Evolutionary conservation across 306 rosid genomes (phyloP), one percentile per base, ranked within the genome.

Genomic region (Canavalia gladiata): DNA sequence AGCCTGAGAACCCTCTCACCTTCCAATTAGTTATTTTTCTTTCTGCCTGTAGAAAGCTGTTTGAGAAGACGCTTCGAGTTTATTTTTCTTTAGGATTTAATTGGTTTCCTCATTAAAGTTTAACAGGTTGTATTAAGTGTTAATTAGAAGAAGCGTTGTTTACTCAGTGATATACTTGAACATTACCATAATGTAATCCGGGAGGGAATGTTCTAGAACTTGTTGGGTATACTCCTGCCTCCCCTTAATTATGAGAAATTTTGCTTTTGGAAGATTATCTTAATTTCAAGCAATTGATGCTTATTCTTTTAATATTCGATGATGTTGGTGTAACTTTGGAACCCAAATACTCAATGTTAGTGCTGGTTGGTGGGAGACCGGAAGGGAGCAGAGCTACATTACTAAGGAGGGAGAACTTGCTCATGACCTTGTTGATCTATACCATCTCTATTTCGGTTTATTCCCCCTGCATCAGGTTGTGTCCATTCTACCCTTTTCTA

Each of bases 21-120:
- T 43, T 71, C 76, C 70, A 66, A 37, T 64, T 60, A 8, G 41
- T 31, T 4, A 42, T 46, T 25, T 37, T 75, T 51, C 74, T 72
- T 84, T 79, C 74, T 8, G 4, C 39, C 65, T 75, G 86, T 86
- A 86, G 76, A 84, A 80, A 80, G 86, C 77, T 68, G 82, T 83
- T 62, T 43, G 41, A 82, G 75, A 83, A 67, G 41, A 77, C 64
- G 77, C 73, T 68, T 86, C 66, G 37, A 78, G 25, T 76, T 77
- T 49, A 69, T 80, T 65, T 59, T 79, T 58, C 18, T 55, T 30
- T 28, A 71, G 78, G 50, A 70, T 75, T 60, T 63, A 41, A 74
- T 43, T 78, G 71, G 68, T 54, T 78, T 62, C 31, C 49, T 41
- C 4, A 65, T 58, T 41, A 10, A 30, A 25, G 31, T 64, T 82